Evolutionary conservation across 2,329 filamentous ascomycete genomes (phyloP).

Genomic region (Sclerotinia spermophila): DNA sequence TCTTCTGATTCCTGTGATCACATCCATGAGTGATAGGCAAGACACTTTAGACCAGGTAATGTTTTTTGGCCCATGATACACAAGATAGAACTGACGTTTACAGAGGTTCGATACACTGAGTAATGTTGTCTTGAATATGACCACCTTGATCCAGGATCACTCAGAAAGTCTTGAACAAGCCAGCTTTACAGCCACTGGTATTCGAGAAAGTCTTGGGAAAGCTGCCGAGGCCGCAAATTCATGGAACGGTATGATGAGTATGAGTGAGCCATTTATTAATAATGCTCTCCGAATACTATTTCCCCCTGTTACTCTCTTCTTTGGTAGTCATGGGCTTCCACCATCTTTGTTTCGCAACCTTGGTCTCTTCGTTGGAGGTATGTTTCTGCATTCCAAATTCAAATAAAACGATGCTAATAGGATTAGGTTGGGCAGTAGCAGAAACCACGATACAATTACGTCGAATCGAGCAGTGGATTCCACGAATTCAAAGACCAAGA

Average conservation of each 20-base stretch:
- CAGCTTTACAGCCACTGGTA: conserved; percentile 24
- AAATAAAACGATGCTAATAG: neutral
- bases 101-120: conserved; percentile 29
- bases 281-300: conserved; percentile 25
- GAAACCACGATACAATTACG: conserved; percentile 16
- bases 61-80: neutral
- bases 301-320: conserved; percentile 24
- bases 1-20: conserved; percentile 25
- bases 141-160: conserved; percentile 29
- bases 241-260: conserved; percentile 23
- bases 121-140: conserved; percentile 28
- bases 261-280: conserved; percentile 22
- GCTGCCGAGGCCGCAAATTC: conserved; percentile 25
- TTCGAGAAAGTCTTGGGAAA: conserved; percentile 30
- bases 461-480: conserved; percentile 10
- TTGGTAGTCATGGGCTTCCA: conserved; percentile 31
- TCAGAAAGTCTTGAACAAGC: conserved; percentile 29
- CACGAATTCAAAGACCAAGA: conserved; percentile 13
- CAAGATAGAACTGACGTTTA: neutral
- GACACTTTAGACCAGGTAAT: conserved; percentile 29
- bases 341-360: conserved; percentile 29
- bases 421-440: conserved; percentile 13
- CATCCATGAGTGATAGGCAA: conserved; percentile 27
- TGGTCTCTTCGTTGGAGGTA: conserved; percentile 26
- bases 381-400: neutral